Evolutionary conservation across 371 early-diverging fungal species (phyloP).

Genomic region (Dinochytrium kinnereticum): DNA sequence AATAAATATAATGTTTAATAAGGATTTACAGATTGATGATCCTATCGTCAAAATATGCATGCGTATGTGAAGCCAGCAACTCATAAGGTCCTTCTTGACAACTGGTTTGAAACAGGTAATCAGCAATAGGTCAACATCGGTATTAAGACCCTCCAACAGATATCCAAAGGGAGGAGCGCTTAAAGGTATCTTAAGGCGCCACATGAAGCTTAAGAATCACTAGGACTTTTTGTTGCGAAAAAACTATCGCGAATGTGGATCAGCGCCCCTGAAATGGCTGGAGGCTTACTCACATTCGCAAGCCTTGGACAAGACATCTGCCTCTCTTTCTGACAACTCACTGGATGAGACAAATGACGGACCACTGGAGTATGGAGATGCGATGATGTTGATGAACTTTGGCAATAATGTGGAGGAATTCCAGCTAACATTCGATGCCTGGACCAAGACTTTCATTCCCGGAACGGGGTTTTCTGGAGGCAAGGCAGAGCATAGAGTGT

Average conservation of each 20-base stretch:
- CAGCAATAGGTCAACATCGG: no score
- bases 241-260: neutral
- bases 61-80: neutral
- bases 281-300: neutral
- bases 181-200: conserved; percentile 1
- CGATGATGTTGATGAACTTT: conserved; percentile 10
- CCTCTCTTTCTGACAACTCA: neutral
- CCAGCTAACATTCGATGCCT: conserved; percentile 20
- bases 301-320: no score
- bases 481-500: neutral
- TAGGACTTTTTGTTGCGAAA: neutral
- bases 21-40: neutral
- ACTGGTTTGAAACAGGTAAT: conserved; percentile 23
- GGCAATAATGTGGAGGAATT: neutral
- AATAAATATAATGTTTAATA: neutral
- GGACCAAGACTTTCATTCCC: conserved; percentile 11
- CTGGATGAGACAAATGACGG: neutral
- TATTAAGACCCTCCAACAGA: no score
- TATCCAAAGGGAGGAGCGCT: conserved; percentile 16
- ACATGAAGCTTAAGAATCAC: neutral
- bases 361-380: conserved; percentile 3
- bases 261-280: conserved; percentile 11
- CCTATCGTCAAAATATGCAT: neutral
- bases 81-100: conserved; percentile 10
- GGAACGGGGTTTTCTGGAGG: neutral